Base-by-base conservation (phyloP, 1,284 basidiomycete species). In the Tilletia indica region DNA sequence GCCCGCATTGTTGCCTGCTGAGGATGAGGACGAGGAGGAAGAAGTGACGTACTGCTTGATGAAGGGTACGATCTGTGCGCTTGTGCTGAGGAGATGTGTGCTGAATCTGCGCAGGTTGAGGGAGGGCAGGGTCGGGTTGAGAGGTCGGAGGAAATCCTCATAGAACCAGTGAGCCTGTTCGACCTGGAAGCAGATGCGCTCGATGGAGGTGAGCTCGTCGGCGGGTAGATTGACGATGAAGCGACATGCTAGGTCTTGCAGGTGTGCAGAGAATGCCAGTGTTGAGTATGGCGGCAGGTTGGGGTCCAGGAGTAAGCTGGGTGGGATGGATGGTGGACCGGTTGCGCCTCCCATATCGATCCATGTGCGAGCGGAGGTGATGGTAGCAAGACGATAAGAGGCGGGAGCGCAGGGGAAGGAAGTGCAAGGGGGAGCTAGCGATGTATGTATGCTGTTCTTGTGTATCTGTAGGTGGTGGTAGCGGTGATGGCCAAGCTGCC, bases 81-180 rank as follows among this genome's bases (percentile, higher is more conserved):
- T 71, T 1, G 81, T 80, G 51, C 81, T 80, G 58, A 84, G 94
- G 78, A 99, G 87, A 86, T 93, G 91, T 67, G 92, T 91, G n/a
- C 94, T 96, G 86, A 99, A 99, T 78, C 90, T 91, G 86, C 96
- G 94, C 78, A 99, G 72, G 1, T 70, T 74, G 4, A 75, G 87
- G 0, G 94, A 92, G 0, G 94, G 95, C 48, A 98, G 89, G 70
- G 90, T 89, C 1, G 92, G 91, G 78, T 97, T 93, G 83, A 92
- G 88, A 0, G 86, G 85, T 21, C 96, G 91, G 74, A 99, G 90
- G 80, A 97, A 99, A 85, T 99, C 97, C 86, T 99, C 96, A 84
- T 99, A 99, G 86, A 94, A 99, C 97, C 97, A 99, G 85, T 99
- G 96, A 93, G 97, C 97, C 88, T 98, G 95, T 86, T 99, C 97